phyloP scores from a whole-genome alignment of 176 grass and related monocot species.

The Lolium rigidum region DNA sequence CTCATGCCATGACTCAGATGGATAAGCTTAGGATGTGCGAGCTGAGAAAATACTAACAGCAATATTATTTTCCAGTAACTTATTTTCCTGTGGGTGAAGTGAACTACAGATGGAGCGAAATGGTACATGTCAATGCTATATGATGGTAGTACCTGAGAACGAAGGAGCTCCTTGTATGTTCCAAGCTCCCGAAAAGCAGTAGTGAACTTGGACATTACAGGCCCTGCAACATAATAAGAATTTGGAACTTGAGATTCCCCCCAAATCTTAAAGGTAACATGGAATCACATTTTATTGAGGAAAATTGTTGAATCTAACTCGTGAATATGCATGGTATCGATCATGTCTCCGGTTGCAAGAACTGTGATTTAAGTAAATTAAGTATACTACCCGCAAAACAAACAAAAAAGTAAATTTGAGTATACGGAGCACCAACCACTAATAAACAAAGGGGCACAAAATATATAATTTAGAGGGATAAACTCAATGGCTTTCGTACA shows the following conservation, averaged over 20 bases:
- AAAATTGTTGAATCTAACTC: background rate
- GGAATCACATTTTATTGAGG: conserved; percentile 1
- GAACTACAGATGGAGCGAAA: background rate
- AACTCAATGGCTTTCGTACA: conserved; percentile 16
- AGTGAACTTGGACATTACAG: conserved; percentile 78
- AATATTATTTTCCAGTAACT: conserved; percentile 2
- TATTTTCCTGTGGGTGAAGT: background rate
- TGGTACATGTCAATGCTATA: background rate
- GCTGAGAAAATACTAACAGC: conserved; percentile 29
- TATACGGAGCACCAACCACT: background rate
- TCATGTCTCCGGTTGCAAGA: conserved; percentile 6
- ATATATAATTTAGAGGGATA: conserved; percentile 25
- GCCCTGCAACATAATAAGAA: conserved; percentile 49
- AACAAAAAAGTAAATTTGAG: background rate
- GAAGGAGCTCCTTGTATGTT: conserved; percentile 88
- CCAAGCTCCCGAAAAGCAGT: conserved; percentile 79
- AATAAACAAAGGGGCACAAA: background rate
- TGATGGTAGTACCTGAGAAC: conserved; percentile 72
- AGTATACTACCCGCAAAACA: background rate
- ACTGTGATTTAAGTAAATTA: conserved; percentile 18
- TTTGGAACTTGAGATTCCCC: conserved; percentile 6
- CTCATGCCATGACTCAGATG: background rate
- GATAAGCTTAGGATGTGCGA: background rate
- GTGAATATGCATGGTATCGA: conserved; percentile 30
- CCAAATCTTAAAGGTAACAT: conserved; percentile 19